A percentile compares a stretch with the other conserved stretches of the same genome.
These are phyloP conservation scores for Abrus precatorius DNA, from an alignment of 306 rosid genomes.

Conservation along the genomic window DNA sequence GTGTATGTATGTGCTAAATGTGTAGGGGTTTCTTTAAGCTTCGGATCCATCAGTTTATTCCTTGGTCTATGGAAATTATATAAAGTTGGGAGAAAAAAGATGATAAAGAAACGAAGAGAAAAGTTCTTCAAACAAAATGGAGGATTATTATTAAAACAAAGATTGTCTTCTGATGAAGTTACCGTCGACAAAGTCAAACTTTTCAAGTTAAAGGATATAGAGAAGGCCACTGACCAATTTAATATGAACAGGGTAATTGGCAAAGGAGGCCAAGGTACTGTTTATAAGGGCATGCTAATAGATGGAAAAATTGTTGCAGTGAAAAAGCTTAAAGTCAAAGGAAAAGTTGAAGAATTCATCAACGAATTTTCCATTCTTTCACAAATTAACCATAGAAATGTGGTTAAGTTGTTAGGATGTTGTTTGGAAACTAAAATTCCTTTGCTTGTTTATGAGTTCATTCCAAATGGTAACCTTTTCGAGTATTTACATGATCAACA, in stretches of 20 bases:
- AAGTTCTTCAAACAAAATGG: slow-evolving; percentile 46
- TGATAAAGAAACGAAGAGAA: slow-evolving; percentile 7
- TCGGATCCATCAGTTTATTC: slow-evolving; percentile 28
- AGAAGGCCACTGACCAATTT: slow-evolving; percentile 47
- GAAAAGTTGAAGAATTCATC: slow-evolving; percentile 49
- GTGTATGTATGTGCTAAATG: neutral
- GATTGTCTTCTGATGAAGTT: slow-evolving; percentile 28
- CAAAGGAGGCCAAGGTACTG: slow-evolving; percentile 53
- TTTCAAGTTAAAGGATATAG: slow-evolving; percentile 39
- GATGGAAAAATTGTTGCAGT: slow-evolving; percentile 53
- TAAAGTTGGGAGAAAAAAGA: slow-evolving; percentile 30
- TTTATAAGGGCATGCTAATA: slow-evolving; percentile 48
- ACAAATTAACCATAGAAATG: slow-evolving; percentile 56
- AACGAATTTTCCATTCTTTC: slow-evolving; percentile 52
- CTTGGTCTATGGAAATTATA: slow-evolving; percentile 18
- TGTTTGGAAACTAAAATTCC: slow-evolving; percentile 51
- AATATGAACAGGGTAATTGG: slow-evolving; percentile 45
- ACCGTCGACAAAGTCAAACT: slow-evolving; percentile 39
- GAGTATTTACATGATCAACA: slow-evolving; percentile 39
- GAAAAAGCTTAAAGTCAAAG: slow-evolving; percentile 43
- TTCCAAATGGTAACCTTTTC: slow-evolving; percentile 45
- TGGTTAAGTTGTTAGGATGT: slow-evolving; percentile 52
- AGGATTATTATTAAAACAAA: slow-evolving; percentile 45
- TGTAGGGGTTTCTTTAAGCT: slow-evolving; percentile 29
- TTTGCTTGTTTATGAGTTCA: slow-evolving; percentile 54